These are phyloP conservation scores for Zygosaccharomyces pseudobailii DNA, from an alignment of 1,139 yeast genomes.

Conservation along the genomic window DNA sequence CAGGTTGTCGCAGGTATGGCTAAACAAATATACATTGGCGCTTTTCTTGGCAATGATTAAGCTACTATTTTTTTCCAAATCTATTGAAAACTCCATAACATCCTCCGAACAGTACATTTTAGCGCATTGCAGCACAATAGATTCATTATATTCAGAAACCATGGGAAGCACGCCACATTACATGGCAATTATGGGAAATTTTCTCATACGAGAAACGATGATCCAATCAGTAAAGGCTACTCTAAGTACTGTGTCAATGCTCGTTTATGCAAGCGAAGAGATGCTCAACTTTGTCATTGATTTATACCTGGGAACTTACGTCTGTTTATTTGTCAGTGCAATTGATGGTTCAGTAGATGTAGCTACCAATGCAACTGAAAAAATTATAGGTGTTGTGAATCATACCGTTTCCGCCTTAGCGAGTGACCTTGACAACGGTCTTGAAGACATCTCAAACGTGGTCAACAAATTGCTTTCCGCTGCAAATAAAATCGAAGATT, in stretches of 20 bases:
- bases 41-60: slow-evolving; percentile 46
- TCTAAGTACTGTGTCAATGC: slow-evolving; percentile 38
- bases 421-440: slow-evolving; percentile 57
- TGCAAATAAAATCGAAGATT: slow-evolving; percentile 43
- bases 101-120: slow-evolving; percentile 37
- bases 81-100: slow-evolving; percentile 40
- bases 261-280: slow-evolving; percentile 54
- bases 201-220: slow-evolving; percentile 44
- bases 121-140: slow-evolving; percentile 43
- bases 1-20: slow-evolving; percentile 52
- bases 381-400: slow-evolving; percentile 56
- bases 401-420: slow-evolving; percentile 51
- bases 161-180: slow-evolving; percentile 52
- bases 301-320: slow-evolving; percentile 75
- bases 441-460: slow-evolving; percentile 48
- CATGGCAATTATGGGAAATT: slow-evolving; percentile 50
- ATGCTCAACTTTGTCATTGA: slow-evolving; percentile 63
- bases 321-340: slow-evolving; percentile 72
- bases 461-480: slow-evolving; percentile 48
- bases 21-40: slow-evolving; percentile 51
- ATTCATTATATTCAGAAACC: slow-evolving; percentile 40
- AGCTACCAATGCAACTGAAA: slow-evolving; percentile 69
- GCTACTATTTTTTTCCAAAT: slow-evolving; percentile 43
- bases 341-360: slow-evolving; percentile 67
- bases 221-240: slow-evolving; percentile 45